Conservation (phyloP, 164 flowering plant species). For the Umbellularia californica region DNA sequence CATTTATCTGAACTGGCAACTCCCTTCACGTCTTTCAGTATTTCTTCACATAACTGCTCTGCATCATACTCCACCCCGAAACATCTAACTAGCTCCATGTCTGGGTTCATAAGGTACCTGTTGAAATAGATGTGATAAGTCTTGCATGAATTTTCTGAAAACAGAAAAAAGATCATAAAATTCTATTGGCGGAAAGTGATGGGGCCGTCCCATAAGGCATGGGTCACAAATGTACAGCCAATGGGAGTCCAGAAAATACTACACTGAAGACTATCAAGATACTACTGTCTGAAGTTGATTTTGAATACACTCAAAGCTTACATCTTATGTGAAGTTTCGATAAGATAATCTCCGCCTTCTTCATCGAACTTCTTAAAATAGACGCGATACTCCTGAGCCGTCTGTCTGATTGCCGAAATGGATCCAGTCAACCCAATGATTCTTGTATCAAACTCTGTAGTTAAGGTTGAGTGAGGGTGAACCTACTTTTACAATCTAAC, state of each 20-base stretch:
- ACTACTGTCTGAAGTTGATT: too few species aligned
- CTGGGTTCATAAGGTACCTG: constrained; percentile 84
- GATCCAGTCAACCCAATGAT: constrained; percentile 75
- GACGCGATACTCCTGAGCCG: constrained; percentile 81
- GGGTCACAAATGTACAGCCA: too few species aligned
- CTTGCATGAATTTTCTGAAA: background rate
- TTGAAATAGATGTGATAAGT: constrained; percentile 1
- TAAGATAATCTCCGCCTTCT: constrained; percentile 80
- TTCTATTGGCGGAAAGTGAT: too few species aligned
- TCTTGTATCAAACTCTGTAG: constrained; percentile 77
- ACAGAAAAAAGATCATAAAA: too few species aligned
- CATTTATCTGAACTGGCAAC: constrained; percentile 6
- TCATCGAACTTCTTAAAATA: constrained; percentile 77
- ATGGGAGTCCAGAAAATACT: too few species aligned
- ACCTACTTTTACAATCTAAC: background rate
- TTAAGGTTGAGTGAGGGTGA: constrained; percentile 1
- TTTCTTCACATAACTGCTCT: constrained; percentile 53
- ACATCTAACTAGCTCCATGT: constrained; percentile 62
- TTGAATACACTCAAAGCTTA: constrained; percentile 21
- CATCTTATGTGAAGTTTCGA: constrained; percentile 84
- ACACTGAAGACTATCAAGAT: too few species aligned
- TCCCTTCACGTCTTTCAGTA: constrained; percentile 43
- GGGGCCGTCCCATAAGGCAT: too few species aligned
- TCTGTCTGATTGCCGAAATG: constrained; percentile 50
- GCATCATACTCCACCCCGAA: constrained; percentile 74